Percentiles rank a stretch among this genome's conserved stretches.
Conservation (phyloP, 2,329 filamentous ascomycete species). For the Cladobotryum protrusum region DNA sequence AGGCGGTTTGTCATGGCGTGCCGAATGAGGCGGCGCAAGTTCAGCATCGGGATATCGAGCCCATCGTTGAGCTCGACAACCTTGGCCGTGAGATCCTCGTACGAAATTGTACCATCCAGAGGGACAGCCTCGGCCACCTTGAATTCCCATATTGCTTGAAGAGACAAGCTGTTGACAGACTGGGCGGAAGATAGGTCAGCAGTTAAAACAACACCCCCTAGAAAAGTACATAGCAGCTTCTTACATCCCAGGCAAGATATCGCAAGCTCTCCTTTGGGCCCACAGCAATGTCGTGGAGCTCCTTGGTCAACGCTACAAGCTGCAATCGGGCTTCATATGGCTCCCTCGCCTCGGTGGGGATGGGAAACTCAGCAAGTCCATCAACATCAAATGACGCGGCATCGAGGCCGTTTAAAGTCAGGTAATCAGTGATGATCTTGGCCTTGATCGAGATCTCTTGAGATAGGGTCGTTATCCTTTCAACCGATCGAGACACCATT, state of each 20-base stretch:
- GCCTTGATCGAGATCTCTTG: conserved; percentile 9
- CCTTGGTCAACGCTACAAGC: conserved; percentile 20
- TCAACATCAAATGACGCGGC: conserved; percentile 12
- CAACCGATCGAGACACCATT: conserved; percentile 9
- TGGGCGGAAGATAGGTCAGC: conserved; percentile 1
- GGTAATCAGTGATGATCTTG: conserved; percentile 9
- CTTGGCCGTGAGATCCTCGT: conserved; percentile 19
- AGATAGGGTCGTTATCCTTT: conserved; percentile 8
- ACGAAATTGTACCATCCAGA: conserved; percentile 19
- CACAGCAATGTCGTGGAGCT: conserved; percentile 21
- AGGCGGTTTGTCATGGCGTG: conserved; percentile 32
- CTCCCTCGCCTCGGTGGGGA: conserved; percentile 5
- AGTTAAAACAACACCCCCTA: not conserved
- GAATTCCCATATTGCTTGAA: conserved; percentile 25
- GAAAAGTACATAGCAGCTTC: not conserved
- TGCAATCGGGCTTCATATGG: conserved; percentile 8
- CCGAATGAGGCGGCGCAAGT: conserved; percentile 30
- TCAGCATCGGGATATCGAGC: conserved; percentile 28
- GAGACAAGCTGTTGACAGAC: conserved; percentile 21
- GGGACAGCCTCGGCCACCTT: conserved; percentile 23
- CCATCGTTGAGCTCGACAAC: conserved; percentile 29
- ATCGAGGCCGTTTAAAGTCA: conserved; percentile 7
- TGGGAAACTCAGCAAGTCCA: conserved; percentile 10
- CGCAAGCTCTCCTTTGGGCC: conserved; percentile 20
- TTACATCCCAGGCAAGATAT: conserved; percentile 22